Evolutionary conservation across 2,329 filamentous ascomycete species (phyloP).

Genomic region (Thielaviopsis musarum): DNA sequence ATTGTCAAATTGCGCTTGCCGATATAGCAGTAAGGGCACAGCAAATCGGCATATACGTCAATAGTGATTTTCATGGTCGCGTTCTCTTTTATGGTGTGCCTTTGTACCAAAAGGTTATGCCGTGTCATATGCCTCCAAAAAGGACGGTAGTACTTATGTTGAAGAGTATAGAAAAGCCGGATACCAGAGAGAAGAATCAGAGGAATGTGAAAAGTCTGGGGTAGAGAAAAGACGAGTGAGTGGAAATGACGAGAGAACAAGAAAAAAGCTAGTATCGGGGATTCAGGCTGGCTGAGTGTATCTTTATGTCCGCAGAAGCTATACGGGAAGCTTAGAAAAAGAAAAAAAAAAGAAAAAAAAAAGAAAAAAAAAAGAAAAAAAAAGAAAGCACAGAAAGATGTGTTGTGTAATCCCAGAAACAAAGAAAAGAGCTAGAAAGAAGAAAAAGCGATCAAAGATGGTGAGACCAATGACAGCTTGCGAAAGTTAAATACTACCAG

Average conservation of each 20-base stretch:
- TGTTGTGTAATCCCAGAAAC: too few relatives aligned
- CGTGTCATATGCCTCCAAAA: too few relatives aligned
- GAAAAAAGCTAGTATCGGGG: neutral
- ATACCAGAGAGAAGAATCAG: neutral
- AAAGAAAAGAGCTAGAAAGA: too few relatives aligned
- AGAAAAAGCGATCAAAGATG: too few relatives aligned
- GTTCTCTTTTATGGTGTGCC: neutral
- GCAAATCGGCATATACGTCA: conserved; percentile 31
- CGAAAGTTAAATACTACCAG: too few relatives aligned
- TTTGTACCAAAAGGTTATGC: too few relatives aligned
- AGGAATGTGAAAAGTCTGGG: neutral
- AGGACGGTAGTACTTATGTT: too few relatives aligned
- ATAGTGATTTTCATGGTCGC: conserved; percentile 18
- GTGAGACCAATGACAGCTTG: too few relatives aligned
- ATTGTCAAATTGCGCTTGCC: conserved; percentile 28
- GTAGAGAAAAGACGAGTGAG: neutral
- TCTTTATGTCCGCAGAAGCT: neutral
- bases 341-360: neutral
- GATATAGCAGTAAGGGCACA: conserved; percentile 37
- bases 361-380: neutral
- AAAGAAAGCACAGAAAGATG: too few relatives aligned
- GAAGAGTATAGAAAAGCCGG: neutral
- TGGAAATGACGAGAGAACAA: neutral
- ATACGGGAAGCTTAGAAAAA: neutral
- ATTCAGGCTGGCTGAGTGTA: neutral